These are phyloP conservation scores for Plasmodium ovale DNA, from an alignment of 169 alveolate genomes.

Conservation along the genomic window DNA sequence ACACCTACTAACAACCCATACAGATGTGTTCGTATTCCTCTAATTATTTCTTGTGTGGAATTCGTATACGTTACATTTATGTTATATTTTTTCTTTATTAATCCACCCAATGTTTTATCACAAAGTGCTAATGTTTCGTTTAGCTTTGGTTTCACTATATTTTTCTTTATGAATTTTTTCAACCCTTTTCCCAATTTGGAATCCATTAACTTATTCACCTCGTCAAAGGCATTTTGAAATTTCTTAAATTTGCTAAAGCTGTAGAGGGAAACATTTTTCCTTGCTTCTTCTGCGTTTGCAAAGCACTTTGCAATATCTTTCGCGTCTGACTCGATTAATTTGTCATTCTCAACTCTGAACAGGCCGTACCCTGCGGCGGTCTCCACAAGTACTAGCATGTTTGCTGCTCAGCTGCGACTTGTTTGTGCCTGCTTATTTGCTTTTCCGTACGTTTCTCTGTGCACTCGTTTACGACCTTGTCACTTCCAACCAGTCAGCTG, in stretches of 20 bases:
- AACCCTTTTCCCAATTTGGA: constrained; percentile 95
- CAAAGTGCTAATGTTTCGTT: constrained; percentile 91
- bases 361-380: constrained; percentile 99
- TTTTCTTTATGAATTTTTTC: constrained; percentile 94
- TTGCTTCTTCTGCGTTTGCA: constrained; percentile 90
- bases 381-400: constrained; percentile 97
- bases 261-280: constrained; percentile 82
- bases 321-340: constrained; percentile 90
- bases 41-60: constrained; percentile 88
- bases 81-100: constrained; percentile 90
- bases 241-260: constrained; percentile 75
- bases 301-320: constrained; percentile 90
- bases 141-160: constrained; percentile 90
- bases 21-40: constrained; percentile 91
- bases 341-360: constrained; percentile 94
- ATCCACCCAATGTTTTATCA: constrained; percentile 91
- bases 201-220: constrained; percentile 89
- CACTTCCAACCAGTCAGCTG: too few relatives aligned
- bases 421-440: too few relatives aligned
- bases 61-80: constrained; percentile 88
- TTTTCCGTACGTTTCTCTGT: too few relatives aligned
- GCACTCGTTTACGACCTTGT: too few relatives aligned
- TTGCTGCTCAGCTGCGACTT: too few relatives aligned
- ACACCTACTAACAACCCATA: constrained; percentile 89
- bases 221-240: constrained; percentile 73